These are phyloP conservation scores for Pichia kluyveri DNA, from an alignment of 805 yeast species.

Conservation along the genomic window DNA sequence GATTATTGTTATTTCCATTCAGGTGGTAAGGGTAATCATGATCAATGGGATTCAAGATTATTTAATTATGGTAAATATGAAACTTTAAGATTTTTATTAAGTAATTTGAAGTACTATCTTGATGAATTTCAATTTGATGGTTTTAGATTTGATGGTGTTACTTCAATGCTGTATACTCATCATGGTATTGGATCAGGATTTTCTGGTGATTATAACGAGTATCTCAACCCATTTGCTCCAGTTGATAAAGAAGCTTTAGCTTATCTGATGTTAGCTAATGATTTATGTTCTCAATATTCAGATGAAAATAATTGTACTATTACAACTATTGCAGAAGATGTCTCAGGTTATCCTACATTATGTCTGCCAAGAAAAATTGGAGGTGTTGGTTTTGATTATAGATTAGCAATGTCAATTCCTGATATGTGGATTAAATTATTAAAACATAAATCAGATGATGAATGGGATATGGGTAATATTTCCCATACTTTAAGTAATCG, in stretches of 20 bases:
- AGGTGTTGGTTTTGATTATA: slow-evolving; percentile 89
- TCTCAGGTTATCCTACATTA: slow-evolving; percentile 93
- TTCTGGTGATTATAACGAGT: slow-evolving; percentile 89
- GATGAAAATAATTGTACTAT: slow-evolving; percentile 23
- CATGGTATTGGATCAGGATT: slow-evolving; percentile 89
- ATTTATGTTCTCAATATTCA: slow-evolving; percentile 50
- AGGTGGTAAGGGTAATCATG: slow-evolving; percentile 84
- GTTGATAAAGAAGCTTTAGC: slow-evolving; percentile 85
- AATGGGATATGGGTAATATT: slow-evolving; percentile 83
- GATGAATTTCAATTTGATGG: slow-evolving; percentile 89
- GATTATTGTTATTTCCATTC: slow-evolving; percentile 88
- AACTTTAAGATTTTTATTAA: slow-evolving; percentile 75
- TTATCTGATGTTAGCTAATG: slow-evolving; percentile 87
- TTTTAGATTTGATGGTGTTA: slow-evolving; percentile 94
- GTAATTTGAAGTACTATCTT: slow-evolving; percentile 75
- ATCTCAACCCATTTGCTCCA: slow-evolving; percentile 60
- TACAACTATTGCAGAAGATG: slow-evolving; percentile 90
- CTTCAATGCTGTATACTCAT: slow-evolving; percentile 83
- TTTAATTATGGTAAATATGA: slow-evolving; percentile 90
- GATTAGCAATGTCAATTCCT: slow-evolving; percentile 95
- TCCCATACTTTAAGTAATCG: slow-evolving; percentile 79
- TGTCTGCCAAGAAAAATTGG: slow-evolving; percentile 68
- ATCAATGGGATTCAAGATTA: slow-evolving; percentile 92
- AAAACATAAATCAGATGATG: slow-evolving; percentile 77
- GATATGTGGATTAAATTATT: slow-evolving; percentile 97